Evolutionary conservation across 345 rosid species (phyloP).

Genomic region (Angophora floribunda): DNA sequence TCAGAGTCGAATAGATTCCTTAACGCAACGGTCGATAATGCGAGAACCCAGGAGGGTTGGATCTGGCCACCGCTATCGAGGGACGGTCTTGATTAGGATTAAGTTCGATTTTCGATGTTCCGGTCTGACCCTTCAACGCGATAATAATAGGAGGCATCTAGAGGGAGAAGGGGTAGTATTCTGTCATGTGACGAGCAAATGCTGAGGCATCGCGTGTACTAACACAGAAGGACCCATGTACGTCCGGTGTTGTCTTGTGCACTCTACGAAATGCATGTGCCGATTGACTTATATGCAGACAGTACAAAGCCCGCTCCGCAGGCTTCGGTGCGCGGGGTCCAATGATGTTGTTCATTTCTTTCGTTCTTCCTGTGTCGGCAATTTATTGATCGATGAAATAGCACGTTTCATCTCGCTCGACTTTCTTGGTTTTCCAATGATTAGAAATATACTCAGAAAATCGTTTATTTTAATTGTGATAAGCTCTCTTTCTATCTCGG

Average conservation of each 20-base stretch:
- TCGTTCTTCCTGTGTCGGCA: not conserved
- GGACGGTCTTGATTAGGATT: not conserved
- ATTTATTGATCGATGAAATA: too few species aligned
- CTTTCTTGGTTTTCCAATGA: too few species aligned
- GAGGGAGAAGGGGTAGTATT: rapidly evolving
- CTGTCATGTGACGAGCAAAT: too few species aligned
- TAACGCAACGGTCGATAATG: not conserved
- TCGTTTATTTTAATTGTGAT: too few species aligned
- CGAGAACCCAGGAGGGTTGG: not conserved
- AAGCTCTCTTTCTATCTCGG: not conserved
- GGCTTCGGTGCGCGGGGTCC: not conserved
- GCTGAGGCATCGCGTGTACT: not conserved
- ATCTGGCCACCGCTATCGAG: not conserved
- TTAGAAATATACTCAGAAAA: too few species aligned
- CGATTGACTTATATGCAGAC: not conserved
- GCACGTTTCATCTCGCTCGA: too few species aligned
- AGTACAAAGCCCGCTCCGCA: rapidly evolving
- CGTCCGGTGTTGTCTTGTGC: not conserved
- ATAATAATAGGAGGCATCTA: not conserved
- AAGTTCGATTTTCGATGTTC: not conserved
- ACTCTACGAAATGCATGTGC: rapidly evolving
- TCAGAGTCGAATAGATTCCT: not conserved
- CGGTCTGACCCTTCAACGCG: not conserved
- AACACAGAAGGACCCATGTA: not conserved
- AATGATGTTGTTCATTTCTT: not conserved